Conservation (phyloP, 495 filamentous ascomycete genomes). For the Penicillium daleae region DNA sequence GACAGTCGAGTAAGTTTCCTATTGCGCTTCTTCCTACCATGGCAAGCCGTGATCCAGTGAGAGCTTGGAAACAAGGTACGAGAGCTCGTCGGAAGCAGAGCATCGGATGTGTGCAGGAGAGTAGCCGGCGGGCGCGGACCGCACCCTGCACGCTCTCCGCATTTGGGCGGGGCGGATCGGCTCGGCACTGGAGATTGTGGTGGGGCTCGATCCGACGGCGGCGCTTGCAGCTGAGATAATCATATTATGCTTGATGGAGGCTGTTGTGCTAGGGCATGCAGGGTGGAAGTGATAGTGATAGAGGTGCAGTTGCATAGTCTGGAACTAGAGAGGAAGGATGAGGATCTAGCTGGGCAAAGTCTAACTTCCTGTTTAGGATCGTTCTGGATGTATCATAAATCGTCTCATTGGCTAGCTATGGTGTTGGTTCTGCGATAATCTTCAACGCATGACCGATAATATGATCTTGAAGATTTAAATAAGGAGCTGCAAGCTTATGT, state of each 20-base stretch:
- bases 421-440: no score
- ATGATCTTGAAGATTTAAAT: neutral
- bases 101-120: neutral
- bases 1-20: neutral
- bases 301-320: no score
- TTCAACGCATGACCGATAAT: no score
- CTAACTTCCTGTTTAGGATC: no score
- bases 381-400: no score
- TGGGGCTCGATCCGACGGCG: slow-evolving; percentile 20
- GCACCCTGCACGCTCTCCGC: slow-evolving; percentile 4
- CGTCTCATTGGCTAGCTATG: no score
- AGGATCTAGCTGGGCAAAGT: no score
- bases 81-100: slow-evolving; percentile 2
- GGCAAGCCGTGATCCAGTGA: neutral
- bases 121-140: slow-evolving; percentile 5
- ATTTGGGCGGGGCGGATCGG: slow-evolving; percentile 17
- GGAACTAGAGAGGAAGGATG: no score
- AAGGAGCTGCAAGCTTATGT: no score
- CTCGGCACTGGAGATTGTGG: slow-evolving; percentile 3
- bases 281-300: no score
- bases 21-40: neutral
- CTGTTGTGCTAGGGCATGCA: no score
- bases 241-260: no score
- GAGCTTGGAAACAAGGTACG: neutral
- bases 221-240: neutral